Base-by-base conservation (phyloP, 768 basidiomycete species). In the Thelephora aurantiotincta region DNA sequence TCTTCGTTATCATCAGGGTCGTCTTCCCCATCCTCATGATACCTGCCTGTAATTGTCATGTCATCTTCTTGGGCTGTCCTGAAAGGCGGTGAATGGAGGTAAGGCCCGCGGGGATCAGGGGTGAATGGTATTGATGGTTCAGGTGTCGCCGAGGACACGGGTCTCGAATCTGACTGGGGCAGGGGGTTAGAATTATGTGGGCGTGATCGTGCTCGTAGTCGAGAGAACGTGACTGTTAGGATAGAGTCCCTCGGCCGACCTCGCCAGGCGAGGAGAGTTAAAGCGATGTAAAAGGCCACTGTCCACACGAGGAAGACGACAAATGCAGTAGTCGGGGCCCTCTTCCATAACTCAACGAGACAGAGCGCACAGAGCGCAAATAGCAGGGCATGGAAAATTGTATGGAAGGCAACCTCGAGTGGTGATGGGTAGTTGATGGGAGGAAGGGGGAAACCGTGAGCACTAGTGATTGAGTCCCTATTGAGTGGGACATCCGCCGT, bases 1-100 rank as follows among this genome's bases (percentile, higher is more conserved):
- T 88, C 85, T 48, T 82, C 67, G 43, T 84, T 81, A 26, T 82
- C 79, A 16, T 84, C 80, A 9, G 75, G 69, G 35, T 62, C 61
- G 46, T 78, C 80, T 6, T 75, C 77, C 43, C 66, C 67, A 51
- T 71, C 75, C 45, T 68, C 68, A 41, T 70, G 73, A n/a, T 62
- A 66, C 16, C 65, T 56, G 12, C 56, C 54, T 60, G 49, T 65
- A 65, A 44, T 62, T 51, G 48, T 62, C 51, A 47, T 65, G 58
- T 56, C 60, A 48, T 67, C 66, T 48, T 79, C 78, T 18, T 65
- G 63, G 5, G 70, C 52, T 38, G 38, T 41, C 14, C 75, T 77
- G 58, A 72, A 78, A 5, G 72, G 67, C 2, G 83, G 83, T 48
- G 79, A 78, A 52, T 85, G 76, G 35, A 72, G 60, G 58, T 89